A percentile compares a stretch with the other conserved stretches of the same genome.
Conservation (phyloP, 106 monocot genomes). For the Acorus calamus region DNA sequence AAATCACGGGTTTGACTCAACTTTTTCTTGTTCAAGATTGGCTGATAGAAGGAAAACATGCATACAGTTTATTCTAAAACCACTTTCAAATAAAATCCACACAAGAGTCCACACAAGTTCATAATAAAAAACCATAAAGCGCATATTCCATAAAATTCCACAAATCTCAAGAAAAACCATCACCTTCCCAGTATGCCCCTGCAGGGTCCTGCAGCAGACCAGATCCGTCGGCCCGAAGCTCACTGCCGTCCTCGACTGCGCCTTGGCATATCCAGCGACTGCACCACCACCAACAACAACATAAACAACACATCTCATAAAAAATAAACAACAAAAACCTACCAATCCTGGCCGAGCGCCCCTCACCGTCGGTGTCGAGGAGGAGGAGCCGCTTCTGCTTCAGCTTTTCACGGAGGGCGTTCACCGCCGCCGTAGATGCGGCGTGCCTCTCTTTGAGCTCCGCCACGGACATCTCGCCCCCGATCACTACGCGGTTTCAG, state of each 20-base stretch:
- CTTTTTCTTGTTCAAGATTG: too few relatives aligned
- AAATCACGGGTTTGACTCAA: too few relatives aligned
- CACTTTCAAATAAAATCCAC: neutral
- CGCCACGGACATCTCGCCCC: slow-evolving; percentile 43
- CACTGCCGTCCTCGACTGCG: slow-evolving; percentile 52
- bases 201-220: slow-evolving; percentile 80
- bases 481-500: too few relatives aligned
- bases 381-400: slow-evolving; percentile 49
- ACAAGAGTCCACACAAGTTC: neutral
- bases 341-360: neutral
- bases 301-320: neutral
- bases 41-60: too few relatives aligned
- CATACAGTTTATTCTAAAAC: too few relatives aligned
- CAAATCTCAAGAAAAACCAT: neutral
- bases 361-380: slow-evolving; percentile 76
- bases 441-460: slow-evolving; percentile 77
- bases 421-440: slow-evolving; percentile 62
- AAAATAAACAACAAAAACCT: slow-evolving; percentile 5
- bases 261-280: slow-evolving; percentile 62
- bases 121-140: neutral
- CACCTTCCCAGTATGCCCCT: slow-evolving; percentile 89
- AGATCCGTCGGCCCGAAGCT: slow-evolving; percentile 78
- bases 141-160: neutral
- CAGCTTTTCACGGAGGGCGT: slow-evolving; percentile 54
- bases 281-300: neutral